Conservation (phyloP, 2,329 filamentous ascomycete species). For the Triangularia verruculosa region DNA sequence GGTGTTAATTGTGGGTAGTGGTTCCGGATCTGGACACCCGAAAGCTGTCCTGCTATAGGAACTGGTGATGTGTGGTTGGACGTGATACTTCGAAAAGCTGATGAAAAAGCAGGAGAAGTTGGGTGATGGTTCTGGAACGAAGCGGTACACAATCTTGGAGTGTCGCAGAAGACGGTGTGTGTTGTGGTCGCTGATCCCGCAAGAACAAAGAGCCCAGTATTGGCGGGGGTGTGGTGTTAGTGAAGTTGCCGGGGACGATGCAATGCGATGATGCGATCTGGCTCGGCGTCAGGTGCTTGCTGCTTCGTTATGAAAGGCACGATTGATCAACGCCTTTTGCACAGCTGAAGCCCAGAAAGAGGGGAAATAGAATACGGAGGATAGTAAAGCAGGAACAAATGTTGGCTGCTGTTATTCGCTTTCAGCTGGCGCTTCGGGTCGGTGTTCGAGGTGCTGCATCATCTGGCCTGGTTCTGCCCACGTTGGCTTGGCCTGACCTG, state of each 20-base stretch:
- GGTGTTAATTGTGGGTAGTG: slow-evolving; percentile 1
- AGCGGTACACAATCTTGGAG: not conserved
- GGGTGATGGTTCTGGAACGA: not conserved
- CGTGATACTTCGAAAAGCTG: not conserved
- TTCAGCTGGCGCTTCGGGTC: slow-evolving; percentile 5
- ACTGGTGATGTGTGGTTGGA: not conserved
- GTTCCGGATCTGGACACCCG: not conserved
- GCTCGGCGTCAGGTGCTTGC: not conserved
- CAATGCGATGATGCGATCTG: not conserved
- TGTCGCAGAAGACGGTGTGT: not conserved
- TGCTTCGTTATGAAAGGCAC: not conserved
- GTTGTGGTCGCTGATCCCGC: not conserved
- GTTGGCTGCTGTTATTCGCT: not conserved
- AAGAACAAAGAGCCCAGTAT: not conserved
- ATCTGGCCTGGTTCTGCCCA: slow-evolving; percentile 11
- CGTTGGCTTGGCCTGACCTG: slow-evolving; percentile 15
- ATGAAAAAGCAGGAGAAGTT: not conserved
- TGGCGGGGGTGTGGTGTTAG: not conserved
- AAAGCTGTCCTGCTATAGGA: not conserved
- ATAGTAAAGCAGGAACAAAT: not conserved
- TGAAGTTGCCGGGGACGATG: not conserved
- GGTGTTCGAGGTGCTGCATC: slow-evolving; percentile 15
- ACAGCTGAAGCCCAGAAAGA: not conserved
- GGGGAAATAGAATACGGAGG: slow-evolving; percentile 4
- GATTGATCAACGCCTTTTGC: not conserved